Base-by-base conservation (phyloP, 2,329 filamentous ascomycete species). In the Cryphonectria carpinicola region DNA sequence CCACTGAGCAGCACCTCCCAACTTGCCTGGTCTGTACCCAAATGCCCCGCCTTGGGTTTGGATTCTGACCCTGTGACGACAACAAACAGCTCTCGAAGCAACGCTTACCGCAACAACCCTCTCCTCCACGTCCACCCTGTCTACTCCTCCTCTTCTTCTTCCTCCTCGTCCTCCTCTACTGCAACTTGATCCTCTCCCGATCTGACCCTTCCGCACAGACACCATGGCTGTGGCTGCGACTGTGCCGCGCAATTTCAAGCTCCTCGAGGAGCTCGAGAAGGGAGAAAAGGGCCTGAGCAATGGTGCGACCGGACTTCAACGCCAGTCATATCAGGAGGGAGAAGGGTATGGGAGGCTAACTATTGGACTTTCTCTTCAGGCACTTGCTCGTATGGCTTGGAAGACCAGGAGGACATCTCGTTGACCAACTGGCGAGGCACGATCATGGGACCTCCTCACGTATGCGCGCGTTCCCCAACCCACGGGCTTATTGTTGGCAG, bases 361-460 rank as follows among this genome's bases (percentile, higher is more conserved):
- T 58, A n/a, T 43, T 25, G 17, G 43, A 52, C 61, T 37, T 65
- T n/a, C 49, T 17, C 28, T 52, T 37, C 43, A 96, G 96, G 98
- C 85, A 95, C 95, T 73, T 98, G 95, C 85, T 98, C 96, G 61
- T 98, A 98, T 77, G 96, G 96, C 77, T 89, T 99, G 70, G 94
- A 95, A 74, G 94, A 98, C 81, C 91, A 93, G 64, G 95, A 98
- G 79, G 96, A 99, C 79, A 88, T 98, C 74, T 89, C 96, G 82
- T 97, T 99, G 95, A 95, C 93, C 74, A 94, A 98, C 86, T 99
- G 96, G 96, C 97, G 97, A 79, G 96, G 95, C 78, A 99, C 96
- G 22, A 98, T 99, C 75, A 90, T 98, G 65, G 96, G 96, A 1
- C 96, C 96, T 76, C 95, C 96, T 80, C 95, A 98, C 82, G 96